Percentiles rank a stretch among this genome's conserved stretches.
phyloP scores from a whole-genome alignment of 306 rosid genomes.

The Mimosa pudica region DNA sequence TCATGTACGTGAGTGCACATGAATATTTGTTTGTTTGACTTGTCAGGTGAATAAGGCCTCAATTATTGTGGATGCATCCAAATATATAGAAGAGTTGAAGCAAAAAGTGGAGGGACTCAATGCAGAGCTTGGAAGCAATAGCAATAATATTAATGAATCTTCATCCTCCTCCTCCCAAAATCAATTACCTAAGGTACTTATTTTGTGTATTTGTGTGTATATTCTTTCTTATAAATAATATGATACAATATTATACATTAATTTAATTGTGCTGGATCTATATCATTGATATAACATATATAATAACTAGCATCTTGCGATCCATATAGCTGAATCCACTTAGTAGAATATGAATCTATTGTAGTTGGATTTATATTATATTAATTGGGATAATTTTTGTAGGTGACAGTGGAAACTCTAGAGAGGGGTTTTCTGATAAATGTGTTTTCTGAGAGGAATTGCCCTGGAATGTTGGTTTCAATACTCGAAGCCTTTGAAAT shows the following conservation, averaged over 20 bases:
- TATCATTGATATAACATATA: too few species aligned
- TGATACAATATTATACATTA: not conserved
- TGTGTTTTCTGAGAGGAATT: constrained; percentile 63
- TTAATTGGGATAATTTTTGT: constrained; percentile 25
- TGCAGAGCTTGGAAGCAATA: constrained; percentile 47
- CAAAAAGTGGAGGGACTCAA: constrained; percentile 58
- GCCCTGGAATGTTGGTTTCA: constrained; percentile 69
- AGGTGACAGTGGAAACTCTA: constrained; percentile 78
- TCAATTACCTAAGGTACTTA: constrained; percentile 55
- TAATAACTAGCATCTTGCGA: too few species aligned
- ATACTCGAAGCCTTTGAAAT: constrained; percentile 80
- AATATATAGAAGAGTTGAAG: constrained; percentile 71
- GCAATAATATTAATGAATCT: constrained; percentile 15
- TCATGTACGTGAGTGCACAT: not conserved
- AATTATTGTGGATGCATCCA: constrained; percentile 75
- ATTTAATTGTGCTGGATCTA: too few species aligned
- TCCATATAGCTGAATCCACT: too few species aligned
- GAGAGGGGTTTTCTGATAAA: constrained; percentile 71
- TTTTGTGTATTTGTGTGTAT: not conserved
- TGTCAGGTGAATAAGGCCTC: constrained; percentile 73
- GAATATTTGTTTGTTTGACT: not conserved
- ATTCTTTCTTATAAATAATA: not conserved
- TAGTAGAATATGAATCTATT: too few species aligned
- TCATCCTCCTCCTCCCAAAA: constrained; percentile 39
- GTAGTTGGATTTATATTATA: too few species aligned